Evolutionary conservation across 2,329 filamentous ascomycete species (phyloP).

Genomic region (Sporothrix pallida): DNA sequence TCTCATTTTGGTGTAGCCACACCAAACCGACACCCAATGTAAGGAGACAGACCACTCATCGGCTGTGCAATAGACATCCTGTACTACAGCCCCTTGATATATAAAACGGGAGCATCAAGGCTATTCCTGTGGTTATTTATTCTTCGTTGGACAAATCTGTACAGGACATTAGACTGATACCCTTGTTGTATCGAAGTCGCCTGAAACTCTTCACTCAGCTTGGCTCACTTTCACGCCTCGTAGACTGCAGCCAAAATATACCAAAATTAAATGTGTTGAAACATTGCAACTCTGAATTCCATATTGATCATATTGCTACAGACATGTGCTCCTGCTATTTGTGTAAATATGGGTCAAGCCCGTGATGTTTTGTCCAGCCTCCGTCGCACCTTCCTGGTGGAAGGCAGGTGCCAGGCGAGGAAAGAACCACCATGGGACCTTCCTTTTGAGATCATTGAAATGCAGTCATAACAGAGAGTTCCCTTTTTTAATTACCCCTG

Average conservation of each 20-base stretch:
- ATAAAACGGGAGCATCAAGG: background rate
- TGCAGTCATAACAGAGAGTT: background rate
- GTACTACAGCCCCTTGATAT: background rate
- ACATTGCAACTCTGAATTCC: no score
- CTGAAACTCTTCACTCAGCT: no score
- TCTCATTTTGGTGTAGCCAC: background rate
- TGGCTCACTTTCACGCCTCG: no score
- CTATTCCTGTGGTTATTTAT: no score
- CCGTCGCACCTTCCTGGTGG: background rate
- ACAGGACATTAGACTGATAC: no score
- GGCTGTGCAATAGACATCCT: background rate
- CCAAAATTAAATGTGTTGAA: no score
- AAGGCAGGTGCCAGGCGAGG: background rate
- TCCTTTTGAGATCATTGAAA: background rate
- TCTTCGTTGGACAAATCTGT: no score
- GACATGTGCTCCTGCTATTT: background rate
- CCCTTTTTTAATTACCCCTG: background rate
- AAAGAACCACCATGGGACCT: slow-evolving; percentile 1
- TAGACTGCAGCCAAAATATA: no score
- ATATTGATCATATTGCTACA: no score
- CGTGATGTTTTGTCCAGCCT: background rate
- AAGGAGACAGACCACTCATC: no score
- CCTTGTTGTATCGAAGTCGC: no score
- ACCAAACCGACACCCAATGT: background rate
- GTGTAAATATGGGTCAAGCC: no score